phyloP scores from a whole-genome alignment of 2,329 filamentous ascomycete genomes.

The Parasarocladium wereldwijsianum region DNA sequence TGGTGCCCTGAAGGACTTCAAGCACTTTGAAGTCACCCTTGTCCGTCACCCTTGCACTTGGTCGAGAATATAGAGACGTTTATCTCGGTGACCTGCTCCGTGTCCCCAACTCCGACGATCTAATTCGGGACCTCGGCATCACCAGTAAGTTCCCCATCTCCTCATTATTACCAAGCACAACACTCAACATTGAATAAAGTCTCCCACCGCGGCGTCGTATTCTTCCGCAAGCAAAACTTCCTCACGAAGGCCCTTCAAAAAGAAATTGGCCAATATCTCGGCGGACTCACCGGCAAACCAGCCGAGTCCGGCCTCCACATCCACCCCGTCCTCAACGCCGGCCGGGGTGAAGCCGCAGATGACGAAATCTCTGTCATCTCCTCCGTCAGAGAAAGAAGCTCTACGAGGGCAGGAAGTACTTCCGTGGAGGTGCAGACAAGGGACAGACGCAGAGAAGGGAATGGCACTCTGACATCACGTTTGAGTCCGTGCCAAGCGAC shows the following conservation, averaged over 20 bases:
- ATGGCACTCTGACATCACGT: slow-evolving; percentile 52
- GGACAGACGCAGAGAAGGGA: slow-evolving; percentile 26
- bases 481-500: slow-evolving; percentile 48
- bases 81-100: slow-evolving; percentile 47
- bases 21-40: slow-evolving; percentile 30
- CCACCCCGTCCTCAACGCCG: slow-evolving; percentile 40
- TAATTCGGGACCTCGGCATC: slow-evolving; percentile 52
- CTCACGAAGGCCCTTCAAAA: slow-evolving; percentile 51
- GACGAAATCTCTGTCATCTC: slow-evolving; percentile 50
- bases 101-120: slow-evolving; percentile 45
- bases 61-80: slow-evolving; percentile 42
- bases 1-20: slow-evolving; percentile 34
- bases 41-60: slow-evolving; percentile 41
- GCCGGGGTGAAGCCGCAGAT: slow-evolving; percentile 36
- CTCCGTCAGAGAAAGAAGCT: slow-evolving; percentile 38
- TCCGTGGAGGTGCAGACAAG: not conserved
- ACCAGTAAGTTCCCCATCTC: slow-evolving; percentile 32
- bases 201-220: slow-evolving; percentile 54
- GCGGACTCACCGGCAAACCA: slow-evolving; percentile 42
- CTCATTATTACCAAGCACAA: not conserved
- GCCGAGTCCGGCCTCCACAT: slow-evolving; percentile 41
- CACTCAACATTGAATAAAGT: slow-evolving; percentile 24
- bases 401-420: slow-evolving; percentile 24
- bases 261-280: slow-evolving; percentile 44
- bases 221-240: slow-evolving; percentile 50